Evolutionary conservation across 2,329 filamentous ascomycete genomes (phyloP), one percentile per base, ranked within the genome.

Genomic region (Cladosporium austrohemisphaericum): DNA sequence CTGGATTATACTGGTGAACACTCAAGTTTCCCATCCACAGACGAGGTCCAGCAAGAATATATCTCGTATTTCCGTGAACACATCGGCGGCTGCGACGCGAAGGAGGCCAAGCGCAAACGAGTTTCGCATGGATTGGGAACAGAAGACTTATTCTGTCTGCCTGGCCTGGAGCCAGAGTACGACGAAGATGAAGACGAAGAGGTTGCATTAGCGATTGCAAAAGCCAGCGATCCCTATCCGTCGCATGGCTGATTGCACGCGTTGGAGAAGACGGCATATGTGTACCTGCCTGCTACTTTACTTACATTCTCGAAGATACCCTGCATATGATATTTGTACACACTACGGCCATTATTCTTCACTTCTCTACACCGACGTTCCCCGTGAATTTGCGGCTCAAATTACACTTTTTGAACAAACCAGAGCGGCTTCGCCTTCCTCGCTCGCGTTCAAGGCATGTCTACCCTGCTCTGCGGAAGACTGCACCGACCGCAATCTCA

Each of bases 141-240:
- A 1, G 68, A 71, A 23, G 83, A 88, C 61, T 66, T 90, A 41
- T 91, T 91, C 63, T 91, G 86, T 60, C 68, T 73, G 22, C 52
- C 61, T 13, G 61, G 58, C 3, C 44, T 60, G 10, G 58, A 62
- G 13, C 33, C 57, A 10, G 55, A 58, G 23, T 64, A 57, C 40
- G 58, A 54, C 3, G 55, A 52, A 28, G 55, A 55, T 19, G 41
- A 55, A 20, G 40, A 37, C 10, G 40, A 54, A 23, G 37, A 48
- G 14, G 46, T 47, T 23, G 44, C 44, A 8, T 29, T 47, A 18
- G 44, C 44, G 23, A 47, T 47, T 37, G 44, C 44, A 20, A 31
- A 47, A 31, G 44, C 44, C 11, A 47, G 44, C 25, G 32, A 47
- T 38, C 44, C 44, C 11, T 19, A 37, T 4, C 33, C 33, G 3